Conservation (phyloP, 352 stramenopile genomes). For the Pythium vanterpoolii region DNA sequence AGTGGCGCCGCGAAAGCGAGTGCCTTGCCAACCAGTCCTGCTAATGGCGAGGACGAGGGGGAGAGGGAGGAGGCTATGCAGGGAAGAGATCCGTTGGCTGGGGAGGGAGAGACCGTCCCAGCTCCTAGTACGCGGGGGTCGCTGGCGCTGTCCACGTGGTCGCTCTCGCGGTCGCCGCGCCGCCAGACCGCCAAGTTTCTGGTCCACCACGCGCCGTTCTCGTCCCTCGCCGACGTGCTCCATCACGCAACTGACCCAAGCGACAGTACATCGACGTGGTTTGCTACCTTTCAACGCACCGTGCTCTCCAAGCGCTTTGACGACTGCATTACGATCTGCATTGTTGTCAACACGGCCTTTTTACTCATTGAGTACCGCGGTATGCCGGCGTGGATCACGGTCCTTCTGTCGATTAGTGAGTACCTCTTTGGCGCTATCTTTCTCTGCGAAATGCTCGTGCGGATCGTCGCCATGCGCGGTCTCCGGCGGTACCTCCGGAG, state of each 20-base stretch:
- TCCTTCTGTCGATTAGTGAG: conserved; percentile 50
- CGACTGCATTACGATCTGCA: conserved; percentile 64
- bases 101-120: not conserved
- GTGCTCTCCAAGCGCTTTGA: conserved; percentile 76
- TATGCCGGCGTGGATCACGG: conserved; percentile 38
- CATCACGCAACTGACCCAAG: not conserved
- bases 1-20: not conserved
- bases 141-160: too few species aligned
- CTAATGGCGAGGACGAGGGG: too few species aligned
- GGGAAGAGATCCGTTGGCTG: too few species aligned
- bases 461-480: conserved; percentile 55
- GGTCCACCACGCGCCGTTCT: conserved; percentile 14
- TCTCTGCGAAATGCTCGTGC: conserved; percentile 52
- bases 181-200: conserved; percentile 13
- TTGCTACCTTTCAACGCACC: conserved; percentile 30
- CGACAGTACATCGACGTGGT: not conserved
- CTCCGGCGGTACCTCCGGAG: conserved; percentile 44
- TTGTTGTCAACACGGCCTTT: conserved; percentile 63
- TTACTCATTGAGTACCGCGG: conserved; percentile 64
- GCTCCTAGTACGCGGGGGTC: too few species aligned
- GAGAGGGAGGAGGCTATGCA: too few species aligned
- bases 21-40: not conserved
- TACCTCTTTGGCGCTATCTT: conserved; percentile 73
- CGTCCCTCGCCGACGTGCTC: conserved; percentile 13
- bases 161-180: conserved; percentile 1